These are phyloP conservation scores for Dictyostelium purpureum DNA, from an alignment of 78 protist genomes.

Conservation along the genomic window DNA sequence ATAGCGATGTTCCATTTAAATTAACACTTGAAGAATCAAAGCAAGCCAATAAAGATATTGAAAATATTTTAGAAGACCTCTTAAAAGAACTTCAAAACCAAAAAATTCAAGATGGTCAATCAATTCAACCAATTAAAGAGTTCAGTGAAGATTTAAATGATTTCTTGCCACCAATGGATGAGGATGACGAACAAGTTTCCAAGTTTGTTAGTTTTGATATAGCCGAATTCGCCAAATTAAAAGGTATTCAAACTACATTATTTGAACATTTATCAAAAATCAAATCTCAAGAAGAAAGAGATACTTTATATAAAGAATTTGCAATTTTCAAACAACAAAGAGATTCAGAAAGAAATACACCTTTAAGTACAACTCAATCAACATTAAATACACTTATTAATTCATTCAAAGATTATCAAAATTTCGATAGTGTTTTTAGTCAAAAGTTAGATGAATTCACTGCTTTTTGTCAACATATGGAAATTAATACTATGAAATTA, in stretches of 20 bases:
- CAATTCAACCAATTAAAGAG: neutral
- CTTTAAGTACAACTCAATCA: too few species aligned
- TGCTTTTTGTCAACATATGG: too few species aligned
- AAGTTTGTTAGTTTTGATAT: neutral
- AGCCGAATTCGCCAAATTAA: neutral
- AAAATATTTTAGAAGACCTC: neutral
- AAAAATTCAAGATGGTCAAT: neutral
- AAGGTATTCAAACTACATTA: neutral
- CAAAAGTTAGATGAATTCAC: too few species aligned
- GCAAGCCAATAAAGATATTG: constrained; percentile 5
- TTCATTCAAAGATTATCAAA: too few species aligned
- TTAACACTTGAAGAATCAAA: neutral
- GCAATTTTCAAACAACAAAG: neutral
- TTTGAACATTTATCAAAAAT: neutral
- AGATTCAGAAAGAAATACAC: constrained; percentile 14
- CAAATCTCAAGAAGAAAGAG: neutral
- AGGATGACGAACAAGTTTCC: neutral
- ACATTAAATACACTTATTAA: too few species aligned
- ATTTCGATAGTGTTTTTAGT: too few species aligned
- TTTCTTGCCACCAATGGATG: neutral
- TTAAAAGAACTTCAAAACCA: neutral
- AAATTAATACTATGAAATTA: too few species aligned
- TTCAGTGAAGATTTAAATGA: neutral
- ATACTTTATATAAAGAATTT: neutral
- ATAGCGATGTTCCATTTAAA: too few species aligned